phyloP scores from a whole-genome alignment of 1,284 basidiomycete genomes.

The Ceratobasidium sp. region DNA sequence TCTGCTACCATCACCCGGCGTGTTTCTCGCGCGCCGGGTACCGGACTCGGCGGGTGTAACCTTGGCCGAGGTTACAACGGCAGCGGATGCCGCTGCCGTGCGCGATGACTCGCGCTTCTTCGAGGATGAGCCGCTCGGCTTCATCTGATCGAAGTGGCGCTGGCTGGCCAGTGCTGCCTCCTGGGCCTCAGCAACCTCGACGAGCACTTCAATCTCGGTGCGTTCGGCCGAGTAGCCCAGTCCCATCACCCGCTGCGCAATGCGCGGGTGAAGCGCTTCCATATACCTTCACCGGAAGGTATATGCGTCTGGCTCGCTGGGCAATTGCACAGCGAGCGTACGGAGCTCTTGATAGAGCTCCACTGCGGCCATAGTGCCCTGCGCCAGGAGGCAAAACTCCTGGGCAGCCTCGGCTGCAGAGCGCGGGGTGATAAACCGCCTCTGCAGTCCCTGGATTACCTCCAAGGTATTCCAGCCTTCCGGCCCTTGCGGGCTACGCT shows the following conservation, averaged over 20 bases:
- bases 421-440: background rate
- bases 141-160: background rate
- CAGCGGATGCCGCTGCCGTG: too few relatives aligned
- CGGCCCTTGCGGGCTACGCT: background rate
- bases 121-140: too few relatives aligned
- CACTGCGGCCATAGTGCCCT: background rate
- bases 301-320: background rate
- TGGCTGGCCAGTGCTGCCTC: background rate
- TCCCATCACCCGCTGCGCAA: background rate
- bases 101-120: too few relatives aligned
- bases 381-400: background rate
- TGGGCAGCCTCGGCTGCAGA: conserved; percentile 1
- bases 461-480: conserved; percentile 3
- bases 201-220: background rate
- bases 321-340: background rate
- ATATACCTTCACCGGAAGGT: background rate
- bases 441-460: conserved; percentile 8
- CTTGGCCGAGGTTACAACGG: too few relatives aligned
- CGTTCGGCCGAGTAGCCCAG: background rate
- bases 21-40: too few relatives aligned
- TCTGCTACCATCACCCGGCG: too few relatives aligned
- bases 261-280: background rate
- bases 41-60: too few relatives aligned
- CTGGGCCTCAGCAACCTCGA: background rate
- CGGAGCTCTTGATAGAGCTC: conserved; percentile 3